Evolutionary conservation across 345 rosid genomes (phyloP).

Genomic region (Gossypium mustelinum): DNA sequence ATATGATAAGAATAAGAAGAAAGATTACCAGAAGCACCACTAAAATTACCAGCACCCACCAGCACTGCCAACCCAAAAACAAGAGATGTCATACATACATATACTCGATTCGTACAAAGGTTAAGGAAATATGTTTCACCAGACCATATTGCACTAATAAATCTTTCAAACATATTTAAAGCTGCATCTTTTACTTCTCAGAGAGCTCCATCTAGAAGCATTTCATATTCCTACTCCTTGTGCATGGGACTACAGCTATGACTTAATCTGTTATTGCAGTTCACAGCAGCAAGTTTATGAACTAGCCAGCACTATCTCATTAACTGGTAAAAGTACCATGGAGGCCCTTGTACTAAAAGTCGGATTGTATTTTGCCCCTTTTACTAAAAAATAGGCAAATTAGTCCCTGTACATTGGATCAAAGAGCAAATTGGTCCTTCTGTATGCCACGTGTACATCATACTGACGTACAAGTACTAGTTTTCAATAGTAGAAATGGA

Average conservation of each 20-base stretch:
- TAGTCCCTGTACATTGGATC: too few relatives aligned
- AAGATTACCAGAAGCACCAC: constrained; percentile 40
- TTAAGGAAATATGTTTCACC: neutral
- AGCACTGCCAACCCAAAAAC: constrained; percentile 45
- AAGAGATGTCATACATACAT: neutral
- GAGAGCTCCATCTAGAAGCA: neutral
- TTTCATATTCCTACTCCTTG: too few relatives aligned
- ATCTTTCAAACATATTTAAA: neutral
- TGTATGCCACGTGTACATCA: too few relatives aligned
- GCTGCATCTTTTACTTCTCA: neutral
- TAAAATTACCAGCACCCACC: constrained; percentile 59
- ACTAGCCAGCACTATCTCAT: neutral
- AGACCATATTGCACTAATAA: neutral
- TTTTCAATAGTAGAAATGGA: too few relatives aligned
- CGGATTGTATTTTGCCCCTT: too few relatives aligned
- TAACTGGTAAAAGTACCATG: neutral
- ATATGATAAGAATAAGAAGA: constrained; percentile 41
- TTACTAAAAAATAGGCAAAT: too few relatives aligned
- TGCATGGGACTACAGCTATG: neutral
- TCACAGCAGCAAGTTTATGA: neutral
- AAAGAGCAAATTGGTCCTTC: too few relatives aligned
- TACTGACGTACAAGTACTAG: too few relatives aligned
- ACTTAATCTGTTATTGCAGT: neutral
- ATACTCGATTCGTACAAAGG: neutral
- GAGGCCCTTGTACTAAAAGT: too few relatives aligned